Conservation (phyloP, 2,329 filamentous ascomycete genomes). For the Ophiognomonia clavigignenti-juglandacearum region DNA sequence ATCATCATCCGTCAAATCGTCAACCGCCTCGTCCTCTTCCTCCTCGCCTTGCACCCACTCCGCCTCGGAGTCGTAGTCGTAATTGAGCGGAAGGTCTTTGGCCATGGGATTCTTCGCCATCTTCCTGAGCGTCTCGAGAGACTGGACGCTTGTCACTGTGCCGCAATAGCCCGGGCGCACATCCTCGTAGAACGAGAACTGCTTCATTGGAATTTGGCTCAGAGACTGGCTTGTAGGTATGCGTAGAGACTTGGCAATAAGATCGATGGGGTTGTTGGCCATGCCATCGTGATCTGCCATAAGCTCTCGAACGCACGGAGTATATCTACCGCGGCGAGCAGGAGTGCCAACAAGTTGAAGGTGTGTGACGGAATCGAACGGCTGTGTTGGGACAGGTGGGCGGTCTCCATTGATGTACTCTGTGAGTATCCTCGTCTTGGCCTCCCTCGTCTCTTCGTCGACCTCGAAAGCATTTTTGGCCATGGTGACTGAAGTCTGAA, state of each 20-base stretch:
- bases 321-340: conserved; percentile 39
- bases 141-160: conserved; percentile 60
- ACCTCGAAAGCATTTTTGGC: conserved; percentile 56
- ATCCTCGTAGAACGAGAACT: conserved; percentile 57
- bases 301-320: conserved; percentile 55
- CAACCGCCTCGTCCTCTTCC: conserved; percentile 57
- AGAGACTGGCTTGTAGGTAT: conserved; percentile 36
- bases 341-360: conserved; percentile 40
- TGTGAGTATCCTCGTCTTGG: conserved; percentile 48
- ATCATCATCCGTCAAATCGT: conserved; percentile 62
- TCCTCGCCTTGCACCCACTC: conserved; percentile 77
- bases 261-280: conserved; percentile 26
- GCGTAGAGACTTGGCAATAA: conserved; percentile 36
- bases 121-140: conserved; percentile 42
- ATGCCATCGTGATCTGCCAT: conserved; percentile 48
- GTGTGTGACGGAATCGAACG: conserved; percentile 40
- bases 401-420: conserved; percentile 44
- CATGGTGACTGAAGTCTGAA: conserved; percentile 68
- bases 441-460: conserved; percentile 51
- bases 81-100: conserved; percentile 58
- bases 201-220: conserved; percentile 56
- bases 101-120: conserved; percentile 51
- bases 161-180: conserved; percentile 68
- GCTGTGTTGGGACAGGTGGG: conserved; percentile 34
- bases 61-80: conserved; percentile 81